These are phyloP conservation scores for Tothia fuscella DNA, from an alignment of 2,329 filamentous ascomycete species.

Conservation along the genomic window DNA sequence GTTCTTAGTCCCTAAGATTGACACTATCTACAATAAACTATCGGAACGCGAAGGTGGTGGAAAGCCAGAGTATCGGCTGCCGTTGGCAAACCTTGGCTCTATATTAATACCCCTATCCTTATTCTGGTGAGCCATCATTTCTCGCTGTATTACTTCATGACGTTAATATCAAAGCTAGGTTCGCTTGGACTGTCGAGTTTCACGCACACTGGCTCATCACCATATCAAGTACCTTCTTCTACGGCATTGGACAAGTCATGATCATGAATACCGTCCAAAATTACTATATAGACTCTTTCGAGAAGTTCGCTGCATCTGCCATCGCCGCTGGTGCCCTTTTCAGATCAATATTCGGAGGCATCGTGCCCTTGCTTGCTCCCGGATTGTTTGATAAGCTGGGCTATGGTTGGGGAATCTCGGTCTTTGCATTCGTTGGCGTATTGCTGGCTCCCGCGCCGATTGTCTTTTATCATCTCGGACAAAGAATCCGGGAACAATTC, in stretches of 20 bases:
- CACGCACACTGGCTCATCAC: constrained; percentile 30
- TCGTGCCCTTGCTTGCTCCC: constrained; percentile 35
- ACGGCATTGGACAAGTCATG: constrained; percentile 41
- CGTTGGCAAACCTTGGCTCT: constrained; percentile 34
- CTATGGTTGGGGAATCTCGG: constrained; percentile 38
- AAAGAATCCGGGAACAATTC: constrained; percentile 34
- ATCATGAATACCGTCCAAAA: constrained; percentile 43
- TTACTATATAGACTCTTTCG: constrained; percentile 42
- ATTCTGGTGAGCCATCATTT: constrained; percentile 25
- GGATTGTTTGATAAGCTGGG: constrained; percentile 32
- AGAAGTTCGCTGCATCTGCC: constrained; percentile 37
- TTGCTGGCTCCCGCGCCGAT: constrained; percentile 37
- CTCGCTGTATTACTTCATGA: not conserved
- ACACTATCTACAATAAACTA: constrained; percentile 35
- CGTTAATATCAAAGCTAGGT: constrained; percentile 16
- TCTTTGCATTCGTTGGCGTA: constrained; percentile 35
- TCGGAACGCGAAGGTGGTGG: constrained; percentile 28
- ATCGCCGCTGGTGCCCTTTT: constrained; percentile 40
- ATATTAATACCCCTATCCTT: constrained; percentile 31
- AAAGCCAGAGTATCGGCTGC: constrained; percentile 32
- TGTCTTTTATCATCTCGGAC: constrained; percentile 38
- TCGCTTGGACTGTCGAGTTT: constrained; percentile 32
- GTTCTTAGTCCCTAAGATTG: constrained; percentile 36
- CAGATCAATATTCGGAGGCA: constrained; percentile 33
- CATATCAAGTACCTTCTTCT: constrained; percentile 34